A percentile compares a stretch with the other conserved stretches of the same genome.
Evolutionary conservation across 345 rosid species (phyloP).

Genomic region (Luvunga scandens): DNA sequence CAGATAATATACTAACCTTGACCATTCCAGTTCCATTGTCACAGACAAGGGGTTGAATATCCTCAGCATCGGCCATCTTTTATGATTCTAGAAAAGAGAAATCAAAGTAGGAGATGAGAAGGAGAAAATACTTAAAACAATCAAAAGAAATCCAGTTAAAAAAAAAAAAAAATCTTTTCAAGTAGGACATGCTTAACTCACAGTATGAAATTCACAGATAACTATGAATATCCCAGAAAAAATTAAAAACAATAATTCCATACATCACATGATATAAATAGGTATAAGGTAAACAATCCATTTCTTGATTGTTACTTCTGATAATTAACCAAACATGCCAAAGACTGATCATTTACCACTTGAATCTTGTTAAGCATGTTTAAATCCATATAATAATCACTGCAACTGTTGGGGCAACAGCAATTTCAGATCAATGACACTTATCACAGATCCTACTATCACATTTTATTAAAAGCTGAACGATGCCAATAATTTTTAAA

Average conservation of each 20-base stretch:
- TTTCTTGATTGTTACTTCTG: not conserved
- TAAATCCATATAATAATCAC: not conserved
- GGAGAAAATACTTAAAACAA: not conserved
- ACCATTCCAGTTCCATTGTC: constrained; percentile 41
- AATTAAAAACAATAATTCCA: not conserved
- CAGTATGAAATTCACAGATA: not conserved
- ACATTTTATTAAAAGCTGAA: not conserved
- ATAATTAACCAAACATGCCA: not conserved
- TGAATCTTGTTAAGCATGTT: not conserved
- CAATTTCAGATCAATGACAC: not conserved
- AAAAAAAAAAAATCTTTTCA: not conserved
- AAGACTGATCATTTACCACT: not conserved
- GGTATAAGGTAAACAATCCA: not conserved
- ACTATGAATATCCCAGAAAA: not conserved
- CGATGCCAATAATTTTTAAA: not conserved
- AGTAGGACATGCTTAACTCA: not conserved
- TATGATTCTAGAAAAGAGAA: not conserved
- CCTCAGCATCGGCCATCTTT: constrained; percentile 26
- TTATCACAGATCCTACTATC: not conserved
- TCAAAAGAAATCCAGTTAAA: not conserved
- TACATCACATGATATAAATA: not conserved
- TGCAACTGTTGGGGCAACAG: not conserved
- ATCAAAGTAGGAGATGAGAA: not conserved
- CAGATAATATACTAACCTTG: constrained; percentile 19
- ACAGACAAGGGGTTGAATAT: constrained; percentile 35